phyloP scores from a whole-genome alignment of 805 yeast genomes.

The Yarrowia keelungensis region DNA sequence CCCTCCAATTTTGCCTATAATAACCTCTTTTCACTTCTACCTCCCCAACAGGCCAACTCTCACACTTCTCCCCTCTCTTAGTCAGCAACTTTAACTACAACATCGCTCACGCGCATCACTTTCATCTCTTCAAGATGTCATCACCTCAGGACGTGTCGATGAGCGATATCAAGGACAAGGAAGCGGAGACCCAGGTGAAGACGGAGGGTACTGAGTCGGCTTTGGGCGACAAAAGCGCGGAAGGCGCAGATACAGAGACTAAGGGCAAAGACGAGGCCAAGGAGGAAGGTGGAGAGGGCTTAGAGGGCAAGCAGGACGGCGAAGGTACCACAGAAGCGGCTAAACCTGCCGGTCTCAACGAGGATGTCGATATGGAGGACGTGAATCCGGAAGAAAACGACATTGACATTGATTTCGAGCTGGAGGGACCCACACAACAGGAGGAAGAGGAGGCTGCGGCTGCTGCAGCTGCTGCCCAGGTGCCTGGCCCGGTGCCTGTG shows the following conservation, averaged over 20 bases:
- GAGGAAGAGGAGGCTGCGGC: not conserved
- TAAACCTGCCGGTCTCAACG: not conserved
- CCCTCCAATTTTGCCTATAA: too few relatives aligned
- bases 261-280: not conserved
- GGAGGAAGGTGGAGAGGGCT: constrained; percentile 25
- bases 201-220: not conserved
- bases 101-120: not conserved
- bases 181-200: constrained; percentile 6
- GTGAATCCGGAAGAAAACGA: constrained; percentile 32
- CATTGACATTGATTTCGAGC: constrained; percentile 42
- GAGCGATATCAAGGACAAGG: constrained; percentile 28
- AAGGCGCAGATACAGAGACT: too few relatives aligned
- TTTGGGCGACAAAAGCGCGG: not conserved
- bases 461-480: constrained; percentile 41
- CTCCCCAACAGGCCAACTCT: too few relatives aligned
- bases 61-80: not conserved
- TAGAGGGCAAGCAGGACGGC: not conserved
- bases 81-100: not conserved
- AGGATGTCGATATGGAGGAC: constrained; percentile 39
- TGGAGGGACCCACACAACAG: constrained; percentile 34
- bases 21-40: too few relatives aligned
- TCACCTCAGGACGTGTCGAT: constrained; percentile 35
- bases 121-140: not conserved
- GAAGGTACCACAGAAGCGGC: not conserved
- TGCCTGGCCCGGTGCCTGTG: constrained; percentile 43